Conservation (phyloP, 2,329 filamentous ascomycete genomes). For the Penicillium olsonii region DNA sequence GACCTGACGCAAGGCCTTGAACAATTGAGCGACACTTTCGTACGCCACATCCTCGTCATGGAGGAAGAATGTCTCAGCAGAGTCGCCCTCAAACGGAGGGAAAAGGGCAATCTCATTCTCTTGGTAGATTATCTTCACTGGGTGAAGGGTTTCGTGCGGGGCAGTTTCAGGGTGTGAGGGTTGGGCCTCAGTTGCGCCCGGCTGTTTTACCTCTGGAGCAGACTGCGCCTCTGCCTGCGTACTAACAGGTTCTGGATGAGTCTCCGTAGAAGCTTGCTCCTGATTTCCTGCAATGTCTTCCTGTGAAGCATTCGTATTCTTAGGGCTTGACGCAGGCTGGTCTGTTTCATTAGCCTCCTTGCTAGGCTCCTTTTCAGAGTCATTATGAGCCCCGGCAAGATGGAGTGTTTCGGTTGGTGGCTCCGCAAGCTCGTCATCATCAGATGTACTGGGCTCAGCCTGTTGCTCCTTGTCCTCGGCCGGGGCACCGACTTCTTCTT, state of each 20-base stretch:
- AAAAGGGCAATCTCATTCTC: conserved; percentile 60
- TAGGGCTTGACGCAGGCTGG: conserved; percentile 1
- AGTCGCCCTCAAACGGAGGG: conserved; percentile 55
- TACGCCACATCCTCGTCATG: conserved; percentile 57
- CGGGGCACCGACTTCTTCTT: not conserved
- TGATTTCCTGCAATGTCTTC: conserved; percentile 18
- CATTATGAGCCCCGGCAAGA: not conserved
- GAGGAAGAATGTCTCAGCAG: conserved; percentile 58
- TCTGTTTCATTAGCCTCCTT: conserved; percentile 26
- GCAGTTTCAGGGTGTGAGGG: conserved; percentile 25
- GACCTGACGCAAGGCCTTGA: conserved; percentile 57
- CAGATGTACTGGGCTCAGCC: not conserved
- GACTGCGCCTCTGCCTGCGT: conserved; percentile 12
- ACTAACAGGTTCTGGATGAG: conserved; percentile 4
- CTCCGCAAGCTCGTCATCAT: conserved; percentile 3
- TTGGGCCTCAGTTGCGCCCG: conserved; percentile 5
- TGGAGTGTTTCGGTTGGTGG: not conserved
- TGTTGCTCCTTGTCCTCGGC: not conserved
- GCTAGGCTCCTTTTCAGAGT: conserved; percentile 4
- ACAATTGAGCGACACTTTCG: conserved; percentile 56
- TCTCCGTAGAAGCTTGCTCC: conserved; percentile 8
- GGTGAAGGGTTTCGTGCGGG: conserved; percentile 36
- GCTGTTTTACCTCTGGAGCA: conserved; percentile 9
- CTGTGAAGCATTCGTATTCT: conserved; percentile 13
- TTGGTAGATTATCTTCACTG: conserved; percentile 58